A percentile compares a stretch with the other conserved stretches of the same genome.
Conservation (phyloP, 2,329 filamentous ascomycete genomes). For the Cercospora zeina region DNA sequence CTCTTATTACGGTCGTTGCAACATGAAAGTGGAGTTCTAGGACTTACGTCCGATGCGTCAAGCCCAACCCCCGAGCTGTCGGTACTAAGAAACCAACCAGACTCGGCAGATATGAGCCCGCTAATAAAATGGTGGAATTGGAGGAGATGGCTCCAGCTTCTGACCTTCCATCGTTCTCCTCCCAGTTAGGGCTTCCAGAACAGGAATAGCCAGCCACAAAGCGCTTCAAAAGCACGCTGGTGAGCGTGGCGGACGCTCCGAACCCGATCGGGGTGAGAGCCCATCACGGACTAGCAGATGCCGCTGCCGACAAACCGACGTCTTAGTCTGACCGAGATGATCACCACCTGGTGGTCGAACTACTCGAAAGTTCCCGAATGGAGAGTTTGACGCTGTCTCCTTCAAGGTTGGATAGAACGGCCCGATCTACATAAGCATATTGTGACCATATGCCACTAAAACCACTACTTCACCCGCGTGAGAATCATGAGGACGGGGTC, state of each 20-base stretch:
- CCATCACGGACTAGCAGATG: not conserved
- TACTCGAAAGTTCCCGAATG: not conserved
- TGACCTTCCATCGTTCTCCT: not conserved
- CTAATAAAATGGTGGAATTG: not conserved
- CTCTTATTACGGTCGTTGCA: not conserved
- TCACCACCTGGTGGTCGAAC: not conserved
- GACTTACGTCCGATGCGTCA: not conserved
- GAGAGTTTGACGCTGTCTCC: not conserved
- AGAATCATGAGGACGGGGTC: not conserved
- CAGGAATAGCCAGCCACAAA: not conserved
- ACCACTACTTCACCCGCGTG: not conserved
- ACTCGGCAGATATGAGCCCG: not conserved
- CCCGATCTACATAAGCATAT: not conserved
- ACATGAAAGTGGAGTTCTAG: not conserved
- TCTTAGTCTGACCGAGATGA: not conserved
- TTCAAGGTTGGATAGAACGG: not conserved
- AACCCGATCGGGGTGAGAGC: not conserved
- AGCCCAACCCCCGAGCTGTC: not conserved
- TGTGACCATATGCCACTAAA: not conserved
- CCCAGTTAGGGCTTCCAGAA: slow-evolving; percentile 4
- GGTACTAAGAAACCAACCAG: slow-evolving; percentile 1
- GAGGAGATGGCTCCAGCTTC: not conserved
- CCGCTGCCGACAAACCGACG: not conserved
- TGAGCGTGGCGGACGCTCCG: not conserved
- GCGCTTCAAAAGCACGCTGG: not conserved